Evolutionary conservation across 2,329 filamentous ascomycete species (phyloP).

Genomic region (Talaromyces pinophilus): DNA sequence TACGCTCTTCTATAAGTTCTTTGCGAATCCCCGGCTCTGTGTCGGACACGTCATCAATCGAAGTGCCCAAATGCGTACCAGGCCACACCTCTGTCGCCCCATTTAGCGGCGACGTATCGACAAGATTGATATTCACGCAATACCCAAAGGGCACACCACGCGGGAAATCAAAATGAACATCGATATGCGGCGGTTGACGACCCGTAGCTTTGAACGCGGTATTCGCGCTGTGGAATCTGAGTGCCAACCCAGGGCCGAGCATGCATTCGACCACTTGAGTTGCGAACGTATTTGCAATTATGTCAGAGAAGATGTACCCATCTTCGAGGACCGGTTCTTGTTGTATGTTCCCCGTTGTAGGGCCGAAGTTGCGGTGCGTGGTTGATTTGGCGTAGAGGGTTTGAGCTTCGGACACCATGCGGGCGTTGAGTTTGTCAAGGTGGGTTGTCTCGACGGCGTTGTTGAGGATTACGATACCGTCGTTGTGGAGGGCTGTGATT

Average conservation of each 20-base stretch:
- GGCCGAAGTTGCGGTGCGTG: constrained; percentile 32
- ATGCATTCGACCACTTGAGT: constrained; percentile 39
- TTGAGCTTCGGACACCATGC: constrained; percentile 36
- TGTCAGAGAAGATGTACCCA: constrained; percentile 40
- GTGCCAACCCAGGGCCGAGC: constrained; percentile 40
- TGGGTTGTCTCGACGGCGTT: constrained; percentile 39
- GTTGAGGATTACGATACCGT: constrained; percentile 42
- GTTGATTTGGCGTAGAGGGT: constrained; percentile 32
- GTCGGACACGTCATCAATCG: constrained; percentile 29
- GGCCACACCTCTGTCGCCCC: constrained; percentile 56
- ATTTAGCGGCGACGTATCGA: constrained; percentile 49
- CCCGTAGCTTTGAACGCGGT: constrained; percentile 42
- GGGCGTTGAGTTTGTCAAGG: constrained; percentile 36
- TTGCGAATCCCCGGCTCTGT: constrained; percentile 34
- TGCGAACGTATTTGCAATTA: constrained; percentile 45
- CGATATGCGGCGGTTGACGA: constrained; percentile 47
- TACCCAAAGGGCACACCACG: constrained; percentile 50
- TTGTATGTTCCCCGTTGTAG: constrained; percentile 43
- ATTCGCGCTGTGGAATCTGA: constrained; percentile 45
- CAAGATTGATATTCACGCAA: constrained; percentile 51
- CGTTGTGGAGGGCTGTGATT: constrained; percentile 35
- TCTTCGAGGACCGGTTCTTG: constrained; percentile 41
- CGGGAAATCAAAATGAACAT: constrained; percentile 52
- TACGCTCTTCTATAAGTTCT: constrained; percentile 36
- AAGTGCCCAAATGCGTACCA: constrained; percentile 49